Percentiles rank a stretch among this genome's conserved stretches.
Evolutionary conservation across 106 monocot species (phyloP).

Genomic region (Gastrodia elata): DNA sequence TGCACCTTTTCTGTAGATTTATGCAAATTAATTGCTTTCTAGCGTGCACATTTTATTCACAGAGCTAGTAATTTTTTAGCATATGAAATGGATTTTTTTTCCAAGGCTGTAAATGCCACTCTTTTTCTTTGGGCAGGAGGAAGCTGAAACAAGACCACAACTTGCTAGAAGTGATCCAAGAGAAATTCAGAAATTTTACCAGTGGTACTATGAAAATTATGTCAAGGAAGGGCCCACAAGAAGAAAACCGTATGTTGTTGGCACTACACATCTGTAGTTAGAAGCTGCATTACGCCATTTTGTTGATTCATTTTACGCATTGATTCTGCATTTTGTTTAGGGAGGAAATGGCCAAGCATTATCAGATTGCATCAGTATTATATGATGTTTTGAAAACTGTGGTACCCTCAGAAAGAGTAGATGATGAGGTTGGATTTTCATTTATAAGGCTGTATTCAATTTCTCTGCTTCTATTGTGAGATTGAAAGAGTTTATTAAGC

Average conservation of each 20-base stretch:
- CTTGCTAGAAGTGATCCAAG: slow-evolving; percentile 53
- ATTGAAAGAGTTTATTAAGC: slow-evolving; percentile 1
- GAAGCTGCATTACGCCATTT: not conserved
- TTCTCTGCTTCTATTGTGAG: not conserved
- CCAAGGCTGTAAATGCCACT: not conserved
- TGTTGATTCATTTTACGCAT: slow-evolving; percentile 4
- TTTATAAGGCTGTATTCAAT: not conserved
- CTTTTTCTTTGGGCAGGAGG: slow-evolving; percentile 47
- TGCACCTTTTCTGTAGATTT: slow-evolving; percentile 1
- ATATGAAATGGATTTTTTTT: not conserved
- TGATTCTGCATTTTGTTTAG: slow-evolving; percentile 23
- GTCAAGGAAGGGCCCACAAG: slow-evolving; percentile 48
- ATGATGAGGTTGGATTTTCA: slow-evolving; percentile 41
- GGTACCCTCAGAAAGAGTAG: slow-evolving; percentile 58
- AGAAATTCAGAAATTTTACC: slow-evolving; percentile 87
- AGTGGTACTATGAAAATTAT: slow-evolving; percentile 50
- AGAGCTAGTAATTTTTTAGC: too few relatives aligned
- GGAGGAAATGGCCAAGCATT: slow-evolving; percentile 94
- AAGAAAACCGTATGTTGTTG: slow-evolving; percentile 55
- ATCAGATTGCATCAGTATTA: slow-evolving; percentile 85
- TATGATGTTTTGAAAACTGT: slow-evolving; percentile 85
- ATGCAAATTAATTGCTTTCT: too few relatives aligned
- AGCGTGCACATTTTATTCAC: too few relatives aligned
- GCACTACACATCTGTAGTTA: not conserved
- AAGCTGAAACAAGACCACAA: slow-evolving; percentile 39